These are phyloP conservation scores for Dipodascopsis uninucleata DNA, from an alignment of 805 yeast genomes.

Conservation along the genomic window DNA sequence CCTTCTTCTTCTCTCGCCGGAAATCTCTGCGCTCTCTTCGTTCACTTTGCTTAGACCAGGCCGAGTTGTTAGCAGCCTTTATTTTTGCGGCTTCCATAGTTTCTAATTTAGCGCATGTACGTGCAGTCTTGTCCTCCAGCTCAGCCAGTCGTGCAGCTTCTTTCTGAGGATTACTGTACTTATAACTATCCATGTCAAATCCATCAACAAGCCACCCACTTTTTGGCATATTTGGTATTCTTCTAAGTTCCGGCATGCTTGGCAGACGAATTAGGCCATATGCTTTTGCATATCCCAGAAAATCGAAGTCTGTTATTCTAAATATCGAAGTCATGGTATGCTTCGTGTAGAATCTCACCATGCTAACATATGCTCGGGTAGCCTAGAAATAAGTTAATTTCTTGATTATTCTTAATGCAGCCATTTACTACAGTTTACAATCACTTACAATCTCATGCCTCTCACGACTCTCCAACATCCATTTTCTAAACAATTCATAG, in stretches of 20 bases:
- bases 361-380: conserved; percentile 75
- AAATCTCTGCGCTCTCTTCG: conserved; percentile 58
- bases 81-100: conserved; percentile 32
- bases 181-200: conserved; percentile 64
- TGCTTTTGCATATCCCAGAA: conserved; percentile 63
- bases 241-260: conserved; percentile 83
- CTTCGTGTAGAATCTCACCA: conserved; percentile 75
- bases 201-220: conserved; percentile 71
- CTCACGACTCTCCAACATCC: conserved; percentile 69
- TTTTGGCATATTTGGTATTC: conserved; percentile 1
- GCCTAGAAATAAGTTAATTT: no score
- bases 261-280: conserved; percentile 84
- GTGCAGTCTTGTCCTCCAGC: conserved; percentile 44
- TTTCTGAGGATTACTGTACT: conserved; percentile 59
- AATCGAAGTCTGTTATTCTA: conserved; percentile 67
- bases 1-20: conserved; percentile 65
- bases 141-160: conserved; percentile 62
- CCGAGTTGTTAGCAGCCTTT: conserved; percentile 46
- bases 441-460: conserved; percentile 56
- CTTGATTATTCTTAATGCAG: background rate
- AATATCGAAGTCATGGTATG: conserved; percentile 88
- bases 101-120: conserved; percentile 28
- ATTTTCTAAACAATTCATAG: conserved; percentile 39
- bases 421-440: background rate
- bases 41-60: conserved; percentile 76